phyloP scores from a whole-genome alignment of 2,329 filamentous ascomycete species.

The Sphaerulina populicola region DNA sequence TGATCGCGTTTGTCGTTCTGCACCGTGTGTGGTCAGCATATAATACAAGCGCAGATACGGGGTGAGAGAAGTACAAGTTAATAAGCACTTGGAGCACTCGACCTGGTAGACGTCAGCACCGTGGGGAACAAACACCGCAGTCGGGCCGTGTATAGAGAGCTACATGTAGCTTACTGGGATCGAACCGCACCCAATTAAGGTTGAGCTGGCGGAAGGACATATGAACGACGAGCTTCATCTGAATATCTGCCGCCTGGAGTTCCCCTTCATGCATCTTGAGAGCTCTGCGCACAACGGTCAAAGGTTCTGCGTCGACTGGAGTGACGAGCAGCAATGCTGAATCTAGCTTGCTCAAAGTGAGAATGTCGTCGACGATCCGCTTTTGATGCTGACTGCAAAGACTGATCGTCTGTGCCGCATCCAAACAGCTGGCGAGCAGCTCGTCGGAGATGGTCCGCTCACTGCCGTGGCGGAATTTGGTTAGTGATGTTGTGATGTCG shows the following conservation, averaged over 20 bases:
- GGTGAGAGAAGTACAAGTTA: conserved; percentile 45
- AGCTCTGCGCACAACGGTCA: conserved; percentile 57
- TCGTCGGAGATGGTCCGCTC: conserved; percentile 30
- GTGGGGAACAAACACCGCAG: too few relatives aligned
- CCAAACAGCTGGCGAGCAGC: conserved; percentile 54
- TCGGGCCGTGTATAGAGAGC: neutral
- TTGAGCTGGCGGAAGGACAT: conserved; percentile 50
- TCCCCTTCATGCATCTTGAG: conserved; percentile 74
- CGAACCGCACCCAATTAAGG: conserved; percentile 62
- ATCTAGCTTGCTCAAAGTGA: conserved; percentile 68
- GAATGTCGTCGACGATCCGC: conserved; percentile 65
- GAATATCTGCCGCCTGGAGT: conserved; percentile 59
- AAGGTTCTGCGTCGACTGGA: conserved; percentile 59
- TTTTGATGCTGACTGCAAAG: conserved; percentile 75
- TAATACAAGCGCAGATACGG: too few relatives aligned
- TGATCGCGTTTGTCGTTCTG: conserved; percentile 61
- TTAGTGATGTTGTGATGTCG: conserved; percentile 53
- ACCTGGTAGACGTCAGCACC: neutral
- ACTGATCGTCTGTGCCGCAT: conserved; percentile 68
- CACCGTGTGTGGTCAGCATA: too few relatives aligned
- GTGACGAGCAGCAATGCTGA: conserved; percentile 65
- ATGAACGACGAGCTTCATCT: conserved; percentile 56
- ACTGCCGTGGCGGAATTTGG: conserved; percentile 40
- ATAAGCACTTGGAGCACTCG: conserved; percentile 69
- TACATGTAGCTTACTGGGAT: conserved; percentile 58